Percentiles rank a stretch among this genome's conserved stretches.
These are phyloP conservation scores for Zopfochytrium polystomum DNA, from an alignment of 371 early-diverging fungal species.

Conservation along the genomic window DNA sequence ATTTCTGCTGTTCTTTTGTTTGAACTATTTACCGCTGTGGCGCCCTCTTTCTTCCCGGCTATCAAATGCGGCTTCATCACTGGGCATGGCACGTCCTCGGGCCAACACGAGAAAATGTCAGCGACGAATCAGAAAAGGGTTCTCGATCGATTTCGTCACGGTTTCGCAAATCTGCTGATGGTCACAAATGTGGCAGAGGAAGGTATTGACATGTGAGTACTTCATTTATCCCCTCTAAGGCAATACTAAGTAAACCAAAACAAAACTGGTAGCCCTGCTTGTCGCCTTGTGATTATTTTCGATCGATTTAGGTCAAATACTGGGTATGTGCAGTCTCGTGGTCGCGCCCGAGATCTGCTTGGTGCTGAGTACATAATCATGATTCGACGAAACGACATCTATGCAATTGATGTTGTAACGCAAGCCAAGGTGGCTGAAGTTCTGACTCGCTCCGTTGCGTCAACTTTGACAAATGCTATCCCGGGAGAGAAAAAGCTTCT, in stretches of 20 bases:
- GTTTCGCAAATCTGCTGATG: conserved; percentile 72
- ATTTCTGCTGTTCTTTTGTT: conserved; percentile 66
- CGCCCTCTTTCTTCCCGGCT: conserved; percentile 39
- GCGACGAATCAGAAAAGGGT: conserved; percentile 52
- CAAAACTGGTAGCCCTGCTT: conserved; percentile 33
- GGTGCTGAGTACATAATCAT: conserved; percentile 76
- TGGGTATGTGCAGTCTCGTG: conserved; percentile 88
- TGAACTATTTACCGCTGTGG: conserved; percentile 51
- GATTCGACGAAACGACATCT: conserved; percentile 1
- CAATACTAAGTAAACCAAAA: no score
- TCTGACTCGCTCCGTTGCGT: conserved; percentile 28
- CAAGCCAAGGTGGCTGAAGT: conserved; percentile 40
- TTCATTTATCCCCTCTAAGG: conserved; percentile 24
- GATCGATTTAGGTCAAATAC: conserved; percentile 74
- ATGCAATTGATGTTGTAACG: conserved; percentile 1
- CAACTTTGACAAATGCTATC: conserved; percentile 14
- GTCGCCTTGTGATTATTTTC: conserved; percentile 54
- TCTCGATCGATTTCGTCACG: conserved; percentile 65
- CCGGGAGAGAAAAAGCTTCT: conserved; percentile 11
- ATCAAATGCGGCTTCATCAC: conserved; percentile 55
- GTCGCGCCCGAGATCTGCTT: conserved; percentile 81
- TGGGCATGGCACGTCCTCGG: conserved; percentile 61
- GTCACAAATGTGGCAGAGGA: conserved; percentile 95
- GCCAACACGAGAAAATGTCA: conserved; percentile 26
- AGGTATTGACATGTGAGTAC: conserved; percentile 89